Conservation (phyloP, 345 rosid genomes). For the Syzygium aromaticum region DNA sequence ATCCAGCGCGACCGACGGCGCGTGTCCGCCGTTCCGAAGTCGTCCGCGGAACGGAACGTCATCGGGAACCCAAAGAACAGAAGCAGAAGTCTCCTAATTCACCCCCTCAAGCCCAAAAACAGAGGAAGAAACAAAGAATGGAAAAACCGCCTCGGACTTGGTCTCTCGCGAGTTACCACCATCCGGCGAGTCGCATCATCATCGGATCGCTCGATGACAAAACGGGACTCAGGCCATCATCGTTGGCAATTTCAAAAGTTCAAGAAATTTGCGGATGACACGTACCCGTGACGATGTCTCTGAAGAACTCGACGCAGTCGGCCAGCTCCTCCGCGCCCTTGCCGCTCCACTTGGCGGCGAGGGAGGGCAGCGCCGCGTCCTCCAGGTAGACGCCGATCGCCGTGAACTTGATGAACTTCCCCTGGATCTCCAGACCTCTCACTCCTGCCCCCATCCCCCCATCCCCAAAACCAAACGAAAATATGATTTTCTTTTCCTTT, state of each 20-base stretch:
- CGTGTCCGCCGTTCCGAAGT: neutral
- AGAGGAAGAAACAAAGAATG: neutral
- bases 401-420: conserved; percentile 69
- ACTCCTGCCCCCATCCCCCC: conserved; percentile 35
- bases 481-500: neutral
- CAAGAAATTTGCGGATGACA: neutral
- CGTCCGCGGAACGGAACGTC: neutral
- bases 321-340: conserved; percentile 42
- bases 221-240: neutral
- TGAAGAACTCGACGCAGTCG: conserved; percentile 59
- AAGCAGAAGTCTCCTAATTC: neutral
- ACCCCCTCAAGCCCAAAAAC: neutral
- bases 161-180: neutral
- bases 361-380: conserved; percentile 34
- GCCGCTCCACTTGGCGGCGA: conserved; percentile 64
- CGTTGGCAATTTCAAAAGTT: neutral
- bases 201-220: neutral
- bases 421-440: conserved; percentile 68
- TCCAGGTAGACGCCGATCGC: conserved; percentile 78
- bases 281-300: conserved; percentile 75
- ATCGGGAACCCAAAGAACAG: neutral
- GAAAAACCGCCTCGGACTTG: neutral
- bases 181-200: neutral
- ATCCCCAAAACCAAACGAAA: neutral
- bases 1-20: neutral